Conservation (phyloP, 2,329 filamentous ascomycete genomes). For the Helotiales sp. region DNA sequence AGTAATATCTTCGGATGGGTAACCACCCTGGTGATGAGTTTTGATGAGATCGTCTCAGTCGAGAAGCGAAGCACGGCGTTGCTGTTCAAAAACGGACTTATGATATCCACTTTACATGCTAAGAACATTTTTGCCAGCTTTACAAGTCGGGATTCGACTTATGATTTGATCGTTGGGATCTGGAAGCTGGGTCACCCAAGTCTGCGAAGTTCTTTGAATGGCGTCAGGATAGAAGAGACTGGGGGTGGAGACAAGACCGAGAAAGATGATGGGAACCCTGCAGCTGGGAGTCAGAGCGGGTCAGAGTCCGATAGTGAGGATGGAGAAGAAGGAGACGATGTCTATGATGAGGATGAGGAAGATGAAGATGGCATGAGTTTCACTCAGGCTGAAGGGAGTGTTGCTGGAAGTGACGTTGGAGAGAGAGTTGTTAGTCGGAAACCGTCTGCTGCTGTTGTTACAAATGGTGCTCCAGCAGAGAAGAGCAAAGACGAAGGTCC, state of each 20-base stretch:
- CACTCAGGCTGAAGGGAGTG: conserved; percentile 52
- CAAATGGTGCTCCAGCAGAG: conserved; percentile 53
- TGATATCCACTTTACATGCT: conserved; percentile 93
- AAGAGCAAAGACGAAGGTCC: conserved; percentile 56
- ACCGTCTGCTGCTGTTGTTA: conserved; percentile 62
- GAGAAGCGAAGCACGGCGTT: conserved; percentile 97
- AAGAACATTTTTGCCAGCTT: conserved; percentile 97
- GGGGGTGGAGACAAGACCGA: conserved; percentile 89
- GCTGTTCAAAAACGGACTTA: conserved; percentile 95
- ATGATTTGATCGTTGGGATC: conserved; percentile 95
- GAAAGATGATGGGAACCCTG: conserved; percentile 64
- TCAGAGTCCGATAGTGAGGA: conserved; percentile 55
- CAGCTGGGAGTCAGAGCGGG: conserved; percentile 54
- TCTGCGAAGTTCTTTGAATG: conserved; percentile 88
- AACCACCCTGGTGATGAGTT: conserved; percentile 95
- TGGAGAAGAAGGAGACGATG: conserved; percentile 71
- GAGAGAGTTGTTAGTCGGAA: conserved; percentile 74
- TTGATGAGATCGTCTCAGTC: conserved; percentile 95
- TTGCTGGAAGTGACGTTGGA: conserved; percentile 55
- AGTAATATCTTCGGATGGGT: conserved; percentile 99
- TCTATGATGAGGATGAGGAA: conserved; percentile 81
- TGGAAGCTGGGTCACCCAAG: conserved; percentile 97
- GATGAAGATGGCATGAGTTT: conserved; percentile 68
- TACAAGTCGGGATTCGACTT: conserved; percentile 91
- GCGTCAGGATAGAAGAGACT: conserved; percentile 78